Evolutionary conservation across 2,329 filamentous ascomycete genomes (phyloP).

Genomic region (Simplicillium sp.): DNA sequence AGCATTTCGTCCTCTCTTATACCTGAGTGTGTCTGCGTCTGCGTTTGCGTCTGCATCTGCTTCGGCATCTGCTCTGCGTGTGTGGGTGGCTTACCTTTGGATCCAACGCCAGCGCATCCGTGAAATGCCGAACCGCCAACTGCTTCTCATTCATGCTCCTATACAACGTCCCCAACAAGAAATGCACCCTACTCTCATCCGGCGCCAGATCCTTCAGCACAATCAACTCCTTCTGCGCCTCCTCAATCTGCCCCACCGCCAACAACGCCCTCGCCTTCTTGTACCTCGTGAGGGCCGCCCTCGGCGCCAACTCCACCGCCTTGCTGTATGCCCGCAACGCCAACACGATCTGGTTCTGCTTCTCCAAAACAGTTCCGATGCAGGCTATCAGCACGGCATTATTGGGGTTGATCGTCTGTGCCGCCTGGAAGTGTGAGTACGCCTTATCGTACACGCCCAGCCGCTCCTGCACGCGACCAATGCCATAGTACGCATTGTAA

Average conservation of each 20-base stretch:
- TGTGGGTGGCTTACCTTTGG: slow-evolving; percentile 71
- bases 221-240: slow-evolving; percentile 73
- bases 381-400: slow-evolving; percentile 90
- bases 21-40: no score
- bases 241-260: slow-evolving; percentile 58
- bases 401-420: slow-evolving; percentile 81
- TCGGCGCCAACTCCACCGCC: slow-evolving; percentile 73
- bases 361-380: slow-evolving; percentile 83
- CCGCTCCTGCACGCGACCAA: slow-evolving; percentile 75
- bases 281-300: slow-evolving; percentile 76
- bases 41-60: no score
- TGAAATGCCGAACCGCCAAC: slow-evolving; percentile 86
- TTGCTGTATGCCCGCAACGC: slow-evolving; percentile 75
- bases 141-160: slow-evolving; percentile 63
- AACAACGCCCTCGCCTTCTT: slow-evolving; percentile 86
- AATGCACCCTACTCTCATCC: slow-evolving; percentile 93
- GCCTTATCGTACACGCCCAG: slow-evolving; percentile 87
- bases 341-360: slow-evolving; percentile 69
- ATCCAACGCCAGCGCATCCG: slow-evolving; percentile 88
- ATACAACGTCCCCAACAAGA: slow-evolving; percentile 79
- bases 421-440: slow-evolving; percentile 82
- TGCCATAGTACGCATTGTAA: slow-evolving; percentile 98
- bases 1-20: background rate
- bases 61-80: no score
- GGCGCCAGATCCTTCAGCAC: slow-evolving; percentile 86